phyloP scores from a whole-genome alignment of 164 flowering plant genomes.

The Dillenia turbinata region DNA sequence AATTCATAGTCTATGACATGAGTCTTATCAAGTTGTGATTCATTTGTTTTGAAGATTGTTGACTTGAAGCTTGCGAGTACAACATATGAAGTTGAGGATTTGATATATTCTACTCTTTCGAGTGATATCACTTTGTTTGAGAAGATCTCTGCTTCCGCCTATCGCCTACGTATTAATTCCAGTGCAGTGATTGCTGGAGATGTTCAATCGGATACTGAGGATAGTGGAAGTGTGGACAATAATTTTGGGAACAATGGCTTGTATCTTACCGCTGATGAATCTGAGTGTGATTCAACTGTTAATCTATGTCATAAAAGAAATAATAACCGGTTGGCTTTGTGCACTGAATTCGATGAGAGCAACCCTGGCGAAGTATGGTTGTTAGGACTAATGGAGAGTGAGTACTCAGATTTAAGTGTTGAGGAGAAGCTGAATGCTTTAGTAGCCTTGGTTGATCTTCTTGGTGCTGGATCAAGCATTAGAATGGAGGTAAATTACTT shows the following conservation, averaged over 20 bases:
- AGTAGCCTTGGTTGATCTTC: slow-evolving; percentile 74
- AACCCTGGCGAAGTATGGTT: slow-evolving; percentile 85
- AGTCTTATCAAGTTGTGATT: not conserved
- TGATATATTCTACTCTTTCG: slow-evolving; percentile 69
- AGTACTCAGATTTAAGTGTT: slow-evolving; percentile 79
- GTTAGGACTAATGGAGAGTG: slow-evolving; percentile 86
- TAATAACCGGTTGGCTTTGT: slow-evolving; percentile 22
- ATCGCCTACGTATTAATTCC: slow-evolving; percentile 65
- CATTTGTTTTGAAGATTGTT: slow-evolving; percentile 50
- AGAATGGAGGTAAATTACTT: slow-evolving; percentile 56
- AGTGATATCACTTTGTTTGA: slow-evolving; percentile 95
- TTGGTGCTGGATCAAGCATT: slow-evolving; percentile 56
- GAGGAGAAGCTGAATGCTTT: slow-evolving; percentile 86
- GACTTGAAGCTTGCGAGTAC: slow-evolving; percentile 55
- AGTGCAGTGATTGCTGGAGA: slow-evolving; percentile 29
- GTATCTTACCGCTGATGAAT: slow-evolving; percentile 36
- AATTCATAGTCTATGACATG: too few species aligned
- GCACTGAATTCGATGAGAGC: slow-evolving; percentile 88
- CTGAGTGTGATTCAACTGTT: slow-evolving; percentile 43
- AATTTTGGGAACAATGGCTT: slow-evolving; percentile 29
- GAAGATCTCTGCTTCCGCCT: slow-evolving; percentile 72
- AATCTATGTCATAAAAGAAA: slow-evolving; percentile 20
- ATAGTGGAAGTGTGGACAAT: slow-evolving; percentile 76
- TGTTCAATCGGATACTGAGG: slow-evolving; percentile 53
- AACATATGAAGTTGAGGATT: slow-evolving; percentile 50